Conservation (phyloP, 768 basidiomycete genomes). For the Phlebiopsis flavidoalba region DNA sequence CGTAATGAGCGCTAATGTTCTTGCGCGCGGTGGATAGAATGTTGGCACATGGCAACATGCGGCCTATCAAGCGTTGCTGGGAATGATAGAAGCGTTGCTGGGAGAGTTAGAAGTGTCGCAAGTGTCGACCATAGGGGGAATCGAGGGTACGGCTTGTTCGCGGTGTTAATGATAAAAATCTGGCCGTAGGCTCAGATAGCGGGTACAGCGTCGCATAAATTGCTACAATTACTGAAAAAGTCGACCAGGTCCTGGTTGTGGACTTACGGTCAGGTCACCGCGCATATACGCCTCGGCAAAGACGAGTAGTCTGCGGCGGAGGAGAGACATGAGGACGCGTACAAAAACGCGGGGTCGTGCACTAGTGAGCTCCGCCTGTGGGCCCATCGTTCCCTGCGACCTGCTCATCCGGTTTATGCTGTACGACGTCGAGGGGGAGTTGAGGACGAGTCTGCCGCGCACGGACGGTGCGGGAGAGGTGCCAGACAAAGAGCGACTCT, state of each 20-base stretch:
- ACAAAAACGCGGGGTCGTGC: constrained; percentile 4
- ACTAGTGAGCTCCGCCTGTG: constrained; percentile 15
- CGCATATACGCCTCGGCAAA: constrained; percentile 79
- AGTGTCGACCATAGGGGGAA: constrained; percentile 47
- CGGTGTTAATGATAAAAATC: constrained; percentile 63
- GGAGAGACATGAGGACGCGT: constrained; percentile 12
- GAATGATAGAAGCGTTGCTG: constrained; percentile 48
- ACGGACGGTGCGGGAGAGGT: constrained; percentile 32
- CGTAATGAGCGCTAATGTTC: constrained; percentile 75
- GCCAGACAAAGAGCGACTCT: not conserved
- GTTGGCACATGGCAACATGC: constrained; percentile 53
- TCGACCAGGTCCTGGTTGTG: constrained; percentile 50
- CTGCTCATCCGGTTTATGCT: constrained; percentile 32
- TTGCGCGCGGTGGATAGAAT: constrained; percentile 58
- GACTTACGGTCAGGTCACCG: constrained; percentile 57
- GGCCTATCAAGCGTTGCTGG: constrained; percentile 39
- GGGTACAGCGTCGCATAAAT: not conserved
- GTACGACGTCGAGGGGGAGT: constrained; percentile 41
- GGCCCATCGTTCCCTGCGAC: not conserved
- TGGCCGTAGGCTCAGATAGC: constrained; percentile 18
- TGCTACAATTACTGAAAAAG: constrained; percentile 47
- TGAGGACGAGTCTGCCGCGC: constrained; percentile 42
- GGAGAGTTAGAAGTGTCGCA: constrained; percentile 43
- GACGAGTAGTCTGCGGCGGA: constrained; percentile 60
- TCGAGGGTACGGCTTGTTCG: constrained; percentile 19